phyloP scores from a whole-genome alignment of 1,284 basidiomycete species.

The Fomitopsis betulina region DNA sequence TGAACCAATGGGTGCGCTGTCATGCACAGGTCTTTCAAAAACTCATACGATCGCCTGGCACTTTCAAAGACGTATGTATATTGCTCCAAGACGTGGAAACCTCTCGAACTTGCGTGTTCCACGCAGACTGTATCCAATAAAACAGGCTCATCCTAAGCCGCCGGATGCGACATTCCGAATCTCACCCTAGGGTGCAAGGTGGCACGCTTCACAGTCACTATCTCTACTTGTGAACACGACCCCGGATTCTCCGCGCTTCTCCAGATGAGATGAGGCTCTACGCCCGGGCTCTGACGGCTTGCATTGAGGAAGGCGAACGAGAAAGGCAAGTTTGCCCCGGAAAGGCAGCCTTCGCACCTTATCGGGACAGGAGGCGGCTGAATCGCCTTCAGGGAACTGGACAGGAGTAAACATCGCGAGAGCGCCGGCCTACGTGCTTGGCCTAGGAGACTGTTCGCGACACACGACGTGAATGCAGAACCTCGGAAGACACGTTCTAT shows the following conservation, averaged over 20 bases:
- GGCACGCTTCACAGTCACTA: neutral
- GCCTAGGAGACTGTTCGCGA: too few relatives aligned
- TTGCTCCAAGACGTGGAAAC: too few relatives aligned
- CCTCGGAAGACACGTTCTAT: neutral
- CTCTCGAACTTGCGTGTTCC: neutral
- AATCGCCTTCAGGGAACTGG: neutral
- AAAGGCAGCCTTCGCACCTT: slow-evolving; percentile 7
- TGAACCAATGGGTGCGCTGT: too few relatives aligned
- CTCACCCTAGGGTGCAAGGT: neutral
- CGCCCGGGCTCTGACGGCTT: neutral
- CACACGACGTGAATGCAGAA: too few relatives aligned
- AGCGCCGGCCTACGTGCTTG: neutral
- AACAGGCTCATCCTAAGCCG: neutral
- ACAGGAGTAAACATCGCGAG: neutral
- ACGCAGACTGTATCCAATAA: neutral
- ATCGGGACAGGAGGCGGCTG: neutral
- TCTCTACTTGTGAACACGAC: neutral
- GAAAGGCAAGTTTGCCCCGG: slow-evolving; percentile 5
- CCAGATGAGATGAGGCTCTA: neutral
- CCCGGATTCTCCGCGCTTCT: too few relatives aligned
- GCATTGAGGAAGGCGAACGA: neutral
- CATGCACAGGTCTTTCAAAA: too few relatives aligned
- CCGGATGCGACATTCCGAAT: neutral
- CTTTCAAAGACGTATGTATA: too few relatives aligned
- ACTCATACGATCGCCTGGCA: too few relatives aligned